Conservation (phyloP, 2,329 filamentous ascomycete species). For the Trichothecium sympodiale region DNA sequence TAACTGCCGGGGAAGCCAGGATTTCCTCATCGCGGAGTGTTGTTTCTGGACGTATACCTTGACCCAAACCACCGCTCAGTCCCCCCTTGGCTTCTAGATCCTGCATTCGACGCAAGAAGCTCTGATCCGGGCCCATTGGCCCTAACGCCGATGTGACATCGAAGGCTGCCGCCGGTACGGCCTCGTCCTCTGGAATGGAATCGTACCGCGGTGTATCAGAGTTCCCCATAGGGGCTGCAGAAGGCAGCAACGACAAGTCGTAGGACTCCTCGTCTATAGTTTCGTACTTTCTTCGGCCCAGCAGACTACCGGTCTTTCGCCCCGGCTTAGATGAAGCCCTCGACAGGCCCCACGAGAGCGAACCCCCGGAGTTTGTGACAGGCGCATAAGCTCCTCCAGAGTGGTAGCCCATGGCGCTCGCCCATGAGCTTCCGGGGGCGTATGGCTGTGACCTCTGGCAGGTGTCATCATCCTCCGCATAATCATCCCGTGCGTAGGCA, state of each 20-base stretch:
- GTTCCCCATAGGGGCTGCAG: slow-evolving; percentile 28
- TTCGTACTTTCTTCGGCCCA: slow-evolving; percentile 8
- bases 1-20: slow-evolving; percentile 23
- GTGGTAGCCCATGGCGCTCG: background rate
- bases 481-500: slow-evolving; percentile 4
- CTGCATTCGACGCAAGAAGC: slow-evolving; percentile 33
- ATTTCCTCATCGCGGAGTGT: slow-evolving; percentile 40
- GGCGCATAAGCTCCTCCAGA: slow-evolving; percentile 15
- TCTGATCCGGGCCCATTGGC: slow-evolving; percentile 31
- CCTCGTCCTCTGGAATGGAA: slow-evolving; percentile 14
- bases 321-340: background rate
- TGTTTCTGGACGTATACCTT: slow-evolving; percentile 36
- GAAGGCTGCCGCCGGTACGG: slow-evolving; percentile 22
- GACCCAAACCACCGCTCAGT: slow-evolving; percentile 47
- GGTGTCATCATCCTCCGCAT: background rate
- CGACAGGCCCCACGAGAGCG: background rate
- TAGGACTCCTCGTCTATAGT: slow-evolving; percentile 28
- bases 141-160: slow-evolving; percentile 36
- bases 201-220: slow-evolving; percentile 15
- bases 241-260: slow-evolving; percentile 28
- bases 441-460: background rate
- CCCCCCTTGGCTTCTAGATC: slow-evolving; percentile 42
- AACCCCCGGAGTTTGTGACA: slow-evolving; percentile 6
- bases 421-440: background rate
- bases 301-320: background rate